Conservation (phyloP, 179 eudicot species). For the Monotropa hypopitys region DNA sequence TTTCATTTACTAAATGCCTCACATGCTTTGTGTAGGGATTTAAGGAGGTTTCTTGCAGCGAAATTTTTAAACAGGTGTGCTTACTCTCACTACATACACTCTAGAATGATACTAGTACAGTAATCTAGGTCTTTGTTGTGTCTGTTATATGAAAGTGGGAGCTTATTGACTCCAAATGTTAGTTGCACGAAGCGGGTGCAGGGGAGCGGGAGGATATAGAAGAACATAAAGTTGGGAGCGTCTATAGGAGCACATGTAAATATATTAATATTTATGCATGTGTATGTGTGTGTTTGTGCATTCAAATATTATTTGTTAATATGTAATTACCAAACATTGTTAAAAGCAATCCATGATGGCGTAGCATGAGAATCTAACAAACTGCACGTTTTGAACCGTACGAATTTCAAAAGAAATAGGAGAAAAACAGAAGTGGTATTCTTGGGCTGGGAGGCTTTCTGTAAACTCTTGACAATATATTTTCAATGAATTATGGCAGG, state of each 20-base stretch:
- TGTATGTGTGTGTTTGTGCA: too few relatives aligned
- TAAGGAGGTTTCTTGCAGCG: slow-evolving; percentile 49
- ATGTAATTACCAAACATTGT: not conserved
- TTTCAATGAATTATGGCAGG: not conserved
- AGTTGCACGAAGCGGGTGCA: too few relatives aligned
- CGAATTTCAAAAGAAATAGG: not conserved
- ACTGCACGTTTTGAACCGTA: not conserved
- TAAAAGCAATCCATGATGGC: not conserved
- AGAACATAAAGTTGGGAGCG: too few relatives aligned
- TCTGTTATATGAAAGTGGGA: not conserved
- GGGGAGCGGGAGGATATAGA: too few relatives aligned
- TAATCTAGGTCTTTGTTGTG: not conserved
- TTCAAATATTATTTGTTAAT: too few relatives aligned
- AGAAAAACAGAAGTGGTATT: not conserved
- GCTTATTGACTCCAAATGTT: not conserved
- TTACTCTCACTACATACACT: not conserved
- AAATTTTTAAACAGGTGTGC: slow-evolving; percentile 76
- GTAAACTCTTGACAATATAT: not conserved
- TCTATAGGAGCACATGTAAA: too few relatives aligned
- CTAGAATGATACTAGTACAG: not conserved
- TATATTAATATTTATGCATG: too few relatives aligned
- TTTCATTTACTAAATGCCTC: slow-evolving; percentile 1
- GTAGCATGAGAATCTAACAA: not conserved
- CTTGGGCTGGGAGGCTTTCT: not conserved
- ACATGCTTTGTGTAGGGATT: slow-evolving; percentile 50